Percentiles rank a stretch among this genome's conserved stretches.
Evolutionary conservation across 768 basidiomycete genomes (phyloP).

Genomic region (Suillus hirtellus): DNA sequence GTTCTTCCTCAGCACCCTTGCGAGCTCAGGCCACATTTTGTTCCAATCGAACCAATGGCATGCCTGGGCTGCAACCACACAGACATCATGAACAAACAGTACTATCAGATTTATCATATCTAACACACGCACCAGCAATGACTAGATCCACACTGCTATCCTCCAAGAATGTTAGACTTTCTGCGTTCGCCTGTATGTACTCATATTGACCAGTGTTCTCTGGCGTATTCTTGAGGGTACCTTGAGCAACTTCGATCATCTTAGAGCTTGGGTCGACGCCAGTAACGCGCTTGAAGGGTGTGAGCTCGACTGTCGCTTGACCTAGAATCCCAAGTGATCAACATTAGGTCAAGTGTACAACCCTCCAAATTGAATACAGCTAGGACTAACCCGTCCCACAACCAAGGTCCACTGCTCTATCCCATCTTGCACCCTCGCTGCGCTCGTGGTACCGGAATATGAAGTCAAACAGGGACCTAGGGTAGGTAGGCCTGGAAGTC

Average conservation of each 20-base stretch:
- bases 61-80: slow-evolving; percentile 58
- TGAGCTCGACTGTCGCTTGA: slow-evolving; percentile 64
- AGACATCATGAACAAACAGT: background rate
- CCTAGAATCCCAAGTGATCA: slow-evolving; percentile 40
- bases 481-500: slow-evolving; percentile 72
- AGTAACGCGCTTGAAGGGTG: slow-evolving; percentile 56
- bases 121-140: slow-evolving; percentile 52
- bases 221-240: slow-evolving; percentile 22
- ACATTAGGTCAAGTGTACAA: background rate
- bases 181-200: slow-evolving; percentile 46
- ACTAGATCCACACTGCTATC: slow-evolving; percentile 64
- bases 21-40: slow-evolving; percentile 68
- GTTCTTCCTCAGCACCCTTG: slow-evolving; percentile 55
- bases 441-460: slow-evolving; percentile 59
- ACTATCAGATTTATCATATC: background rate
- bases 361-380: background rate
- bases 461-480: slow-evolving; percentile 59
- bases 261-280: slow-evolving; percentile 74
- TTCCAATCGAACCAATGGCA: slow-evolving; percentile 83
- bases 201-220: slow-evolving; percentile 26
- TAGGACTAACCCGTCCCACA: slow-evolving; percentile 73
- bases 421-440: slow-evolving; percentile 37
- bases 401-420: slow-evolving; percentile 71
- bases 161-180: slow-evolving; percentile 51
- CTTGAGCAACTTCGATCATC: slow-evolving; percentile 64